Evolutionary conservation across 208 protist genomes (phyloP), one percentile per base, ranked within the genome.

Genomic region (Acanthamoeba triangularis): DNA sequence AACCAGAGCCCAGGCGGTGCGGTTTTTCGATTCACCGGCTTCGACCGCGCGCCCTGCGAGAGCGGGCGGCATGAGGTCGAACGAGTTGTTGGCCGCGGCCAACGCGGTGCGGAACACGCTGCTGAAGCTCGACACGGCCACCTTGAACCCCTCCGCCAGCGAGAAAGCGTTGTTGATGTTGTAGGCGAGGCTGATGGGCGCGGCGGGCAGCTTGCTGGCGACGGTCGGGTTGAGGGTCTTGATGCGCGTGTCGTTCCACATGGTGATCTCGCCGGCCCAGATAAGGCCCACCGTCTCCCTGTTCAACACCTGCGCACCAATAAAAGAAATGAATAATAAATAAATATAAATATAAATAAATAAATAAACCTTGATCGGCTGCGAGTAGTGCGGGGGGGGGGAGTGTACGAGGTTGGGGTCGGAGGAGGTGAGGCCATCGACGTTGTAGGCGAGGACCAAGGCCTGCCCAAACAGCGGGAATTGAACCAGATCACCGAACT

Each of bases 191-290:
- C 14, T 59, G 11, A 90, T 90, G 28, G 25, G 30, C 16, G n/a
- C 54, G 23, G 13, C 82, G 28, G 82, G 82, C 25, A 90, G 44
- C 49, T 54, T 54, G 49, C 49, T 54, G 25, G 74, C 37, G 82
- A 49, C 11, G 44, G 18, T 10, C 23, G 82, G 44, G 49, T 90
- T 90, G 82, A 59, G 47, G 56, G 82, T 35, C 47, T 18, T 20
- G 33, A 90, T 90, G 82, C 47, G 47, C 10, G 82, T 13, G 49
- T 90, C 82, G 56, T 63, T 90, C 82, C 82, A 90, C 56, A 49
- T 90, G 82, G 82, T 90, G 82, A 90, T 63, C 13, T 90, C 61
- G 35, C 82, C 82, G 35, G 56, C 25, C 82, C 82, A 90, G 30
- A 90, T 90, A 14, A 69, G 28, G 33, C 47, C 82, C 2, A 90